Base-by-base conservation (phyloP, 495 filamentous ascomycete genomes). In the Penicillium steckii region DNA sequence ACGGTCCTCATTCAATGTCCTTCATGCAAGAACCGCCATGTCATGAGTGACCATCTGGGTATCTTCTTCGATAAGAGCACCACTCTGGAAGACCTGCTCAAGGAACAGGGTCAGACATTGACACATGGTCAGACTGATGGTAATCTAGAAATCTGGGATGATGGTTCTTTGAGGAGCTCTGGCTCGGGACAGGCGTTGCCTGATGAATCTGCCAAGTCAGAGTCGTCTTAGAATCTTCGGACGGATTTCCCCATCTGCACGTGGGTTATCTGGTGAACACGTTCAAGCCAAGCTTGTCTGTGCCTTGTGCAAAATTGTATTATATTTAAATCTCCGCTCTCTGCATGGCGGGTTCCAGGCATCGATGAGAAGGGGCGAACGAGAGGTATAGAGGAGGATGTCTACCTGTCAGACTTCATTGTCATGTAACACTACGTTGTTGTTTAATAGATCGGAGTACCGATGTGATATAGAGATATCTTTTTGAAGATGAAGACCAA, bases 1-100 rank as follows among this genome's bases (percentile, higher is more conserved):
- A 89, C 88, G 1, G 87, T 95, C 12, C 73, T 97, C 37, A 90
- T 99, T 41, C 83, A 83, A 26, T 99, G 94, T 62, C 91, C 92
- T 1, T 69, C 70, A 1, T 99, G 94, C 69, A 78, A 85, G 59
- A 89, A 87, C 59, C 79, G 90, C 18, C 94, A 99, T 75, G 73
- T 97, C 48, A 97, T 99, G 60, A 85, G 81, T 62, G 94, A 99
- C 72, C 88, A 99, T 71, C 71, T 97, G 35, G 68, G 70, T 12
- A 74, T 78, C 30, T 78, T 78, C 56, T 70, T 69, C 24, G 75
- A 78, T 24, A 53, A 67, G 38, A 60, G 60, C 42, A 70, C 60
- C 17, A 76, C 65, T 0, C 45, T 70, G 6, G 68, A 73, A 52
- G 70, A 71, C 57, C 59, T 76, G 2, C 18, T 77, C 53, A 49